Percentiles rank a stretch among this genome's conserved stretches.
Evolutionary conservation across 2,329 filamentous ascomycete species (phyloP).

Genomic region (Aspergillus luchuensis): DNA sequence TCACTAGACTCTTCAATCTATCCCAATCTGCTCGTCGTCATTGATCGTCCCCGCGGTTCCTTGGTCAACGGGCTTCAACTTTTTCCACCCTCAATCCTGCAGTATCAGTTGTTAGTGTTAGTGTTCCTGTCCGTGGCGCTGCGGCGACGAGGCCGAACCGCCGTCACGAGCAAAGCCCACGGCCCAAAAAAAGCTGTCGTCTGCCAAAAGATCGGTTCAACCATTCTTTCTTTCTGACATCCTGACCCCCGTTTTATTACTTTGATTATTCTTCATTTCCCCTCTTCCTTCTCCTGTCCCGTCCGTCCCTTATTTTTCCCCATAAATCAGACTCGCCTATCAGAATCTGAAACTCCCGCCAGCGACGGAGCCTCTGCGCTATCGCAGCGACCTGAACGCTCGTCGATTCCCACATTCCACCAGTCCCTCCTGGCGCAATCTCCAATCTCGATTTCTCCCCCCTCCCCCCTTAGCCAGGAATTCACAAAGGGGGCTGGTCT

Average conservation of each 20-base stretch:
- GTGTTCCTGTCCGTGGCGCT: not conserved
- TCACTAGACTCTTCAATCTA: not conserved
- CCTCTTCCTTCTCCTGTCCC: not conserved
- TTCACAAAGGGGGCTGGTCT: constrained; percentile 25
- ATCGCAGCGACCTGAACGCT: constrained; percentile 11
- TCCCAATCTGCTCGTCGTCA: not conserved
- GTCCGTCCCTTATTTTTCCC: not conserved
- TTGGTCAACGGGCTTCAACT: constrained; percentile 15
- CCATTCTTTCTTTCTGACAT: not conserved
- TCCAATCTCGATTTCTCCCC: constrained; percentile 16
- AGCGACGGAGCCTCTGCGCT: constrained; percentile 11
- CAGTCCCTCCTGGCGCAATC: constrained; percentile 33
- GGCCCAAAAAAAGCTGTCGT: not conserved
- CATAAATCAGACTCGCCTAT: constrained; percentile 9
- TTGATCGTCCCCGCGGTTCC: constrained; percentile 16
- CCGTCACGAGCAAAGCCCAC: not conserved
- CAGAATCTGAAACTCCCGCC: constrained; percentile 15
- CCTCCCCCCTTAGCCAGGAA: constrained; percentile 16
- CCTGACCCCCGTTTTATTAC: not conserved
- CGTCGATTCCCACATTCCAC: constrained; percentile 23
- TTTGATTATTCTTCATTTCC: not conserved
- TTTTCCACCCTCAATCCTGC: not conserved
- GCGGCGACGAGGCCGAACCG: not conserved
- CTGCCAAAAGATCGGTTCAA: not conserved
- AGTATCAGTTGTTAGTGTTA: no score